Conservation (phyloP, 1,284 basidiomycete genomes). For the Hemileia vastatrix region DNA sequence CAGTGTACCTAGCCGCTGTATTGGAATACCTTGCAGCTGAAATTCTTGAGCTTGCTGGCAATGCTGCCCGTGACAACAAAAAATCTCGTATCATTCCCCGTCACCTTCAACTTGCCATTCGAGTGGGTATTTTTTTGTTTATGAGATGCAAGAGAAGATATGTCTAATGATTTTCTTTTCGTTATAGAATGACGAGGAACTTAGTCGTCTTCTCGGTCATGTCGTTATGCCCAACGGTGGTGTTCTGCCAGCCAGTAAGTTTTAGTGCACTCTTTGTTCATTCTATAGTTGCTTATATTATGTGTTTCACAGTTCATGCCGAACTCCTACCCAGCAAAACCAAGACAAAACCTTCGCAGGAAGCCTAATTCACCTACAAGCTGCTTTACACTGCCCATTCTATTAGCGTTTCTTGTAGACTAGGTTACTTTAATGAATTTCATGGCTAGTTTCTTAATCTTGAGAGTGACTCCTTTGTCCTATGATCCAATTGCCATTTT, state of each 20-base stretch:
- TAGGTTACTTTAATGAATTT: too few species aligned
- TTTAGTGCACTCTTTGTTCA: neutral
- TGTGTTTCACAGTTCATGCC: constrained; percentile 12
- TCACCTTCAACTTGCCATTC: constrained; percentile 79
- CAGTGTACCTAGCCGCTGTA: constrained; percentile 76
- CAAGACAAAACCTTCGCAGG: constrained; percentile 17
- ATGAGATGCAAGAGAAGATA: neutral
- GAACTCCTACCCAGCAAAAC: constrained; percentile 21
- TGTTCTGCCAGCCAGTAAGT: constrained; percentile 57
- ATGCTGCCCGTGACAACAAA: constrained; percentile 62
- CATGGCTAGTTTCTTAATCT: too few species aligned
- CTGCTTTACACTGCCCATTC: too few species aligned
- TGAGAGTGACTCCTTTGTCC: too few species aligned
- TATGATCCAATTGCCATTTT: too few species aligned
- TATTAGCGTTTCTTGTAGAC: too few species aligned
- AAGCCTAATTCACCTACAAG: constrained; percentile 13
- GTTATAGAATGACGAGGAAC: constrained; percentile 44
- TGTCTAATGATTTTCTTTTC: neutral
- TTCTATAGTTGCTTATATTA: neutral
- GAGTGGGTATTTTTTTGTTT: constrained; percentile 3
- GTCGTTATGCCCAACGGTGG: constrained; percentile 85
- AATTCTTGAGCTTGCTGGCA: constrained; percentile 77
- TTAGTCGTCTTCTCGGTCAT: constrained; percentile 66
- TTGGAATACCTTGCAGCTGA: constrained; percentile 77
- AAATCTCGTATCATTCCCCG: constrained; percentile 82